Conservation (phyloP, 2,329 filamentous ascomycete genomes). For the Emericellopsis cladophorae region DNA sequence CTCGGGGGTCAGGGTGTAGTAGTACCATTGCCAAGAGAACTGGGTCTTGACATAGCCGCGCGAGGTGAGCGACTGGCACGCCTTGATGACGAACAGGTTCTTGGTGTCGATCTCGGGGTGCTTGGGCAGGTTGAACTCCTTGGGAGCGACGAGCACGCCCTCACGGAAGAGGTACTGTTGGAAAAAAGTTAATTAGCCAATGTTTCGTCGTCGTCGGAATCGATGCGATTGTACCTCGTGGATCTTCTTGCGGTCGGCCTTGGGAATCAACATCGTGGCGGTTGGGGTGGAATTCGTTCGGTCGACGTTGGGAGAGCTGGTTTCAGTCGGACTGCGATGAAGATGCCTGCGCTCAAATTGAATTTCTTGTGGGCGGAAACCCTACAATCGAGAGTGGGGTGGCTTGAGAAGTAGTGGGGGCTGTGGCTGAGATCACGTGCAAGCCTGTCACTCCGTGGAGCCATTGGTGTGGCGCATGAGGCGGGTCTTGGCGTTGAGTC, state of each 20-base stretch:
- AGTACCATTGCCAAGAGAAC: slow-evolving; percentile 99
- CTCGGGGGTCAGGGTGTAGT: slow-evolving; percentile 99
- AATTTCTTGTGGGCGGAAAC: slow-evolving; percentile 33
- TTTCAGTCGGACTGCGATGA: slow-evolving; percentile 17
- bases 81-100: slow-evolving; percentile 99
- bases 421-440: slow-evolving; percentile 19
- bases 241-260: slow-evolving; percentile 99
- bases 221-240: slow-evolving; percentile 50
- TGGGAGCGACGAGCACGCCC: slow-evolving; percentile 91
- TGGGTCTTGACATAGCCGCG: slow-evolving; percentile 99
- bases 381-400: slow-evolving; percentile 22
- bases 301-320: slow-evolving; percentile 38
- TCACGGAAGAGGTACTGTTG: slow-evolving; percentile 87
- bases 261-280: slow-evolving; percentile 91
- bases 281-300: slow-evolving; percentile 25
- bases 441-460: background rate
- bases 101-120: slow-evolving; percentile 98
- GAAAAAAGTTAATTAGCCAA: background rate
- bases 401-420: slow-evolving; percentile 9
- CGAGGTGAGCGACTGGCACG: slow-evolving; percentile 93
- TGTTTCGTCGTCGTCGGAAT: slow-evolving; percentile 6
- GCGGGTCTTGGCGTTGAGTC: no score
- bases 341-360: slow-evolving; percentile 25
- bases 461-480: no score
- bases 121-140: slow-evolving; percentile 98